Conservation (phyloP, 108 stramenopile genomes). For the Fistulifera pelliculosa region DNA sequence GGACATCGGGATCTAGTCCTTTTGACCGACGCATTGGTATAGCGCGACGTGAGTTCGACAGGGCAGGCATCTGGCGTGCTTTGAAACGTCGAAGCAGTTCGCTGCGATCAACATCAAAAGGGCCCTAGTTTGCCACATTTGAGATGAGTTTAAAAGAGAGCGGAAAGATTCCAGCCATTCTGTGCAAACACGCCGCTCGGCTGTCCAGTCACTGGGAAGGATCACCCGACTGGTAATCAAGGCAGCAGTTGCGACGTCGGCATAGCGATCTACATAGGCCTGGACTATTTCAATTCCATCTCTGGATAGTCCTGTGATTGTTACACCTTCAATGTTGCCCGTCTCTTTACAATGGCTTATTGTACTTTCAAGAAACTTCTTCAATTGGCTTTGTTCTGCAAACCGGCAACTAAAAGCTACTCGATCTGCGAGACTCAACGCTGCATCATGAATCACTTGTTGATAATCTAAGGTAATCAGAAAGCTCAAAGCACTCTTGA, state of each 20-base stretch:
- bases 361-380: constrained; percentile 41
- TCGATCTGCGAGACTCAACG: constrained; percentile 59
- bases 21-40: neutral
- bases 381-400: constrained; percentile 38
- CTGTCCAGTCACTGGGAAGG: constrained; percentile 50
- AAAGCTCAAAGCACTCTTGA: constrained; percentile 54
- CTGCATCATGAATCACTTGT: constrained; percentile 37
- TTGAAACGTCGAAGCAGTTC: constrained; percentile 52
- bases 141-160: constrained; percentile 54
- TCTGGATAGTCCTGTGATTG: constrained; percentile 66
- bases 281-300: constrained; percentile 66
- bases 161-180: constrained; percentile 83
- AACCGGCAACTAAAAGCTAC: constrained; percentile 73
- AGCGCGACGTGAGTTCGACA: neutral
- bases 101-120: constrained; percentile 73
- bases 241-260: constrained; percentile 76
- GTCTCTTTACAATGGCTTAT: constrained; percentile 39
- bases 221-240: constrained; percentile 61
- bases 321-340: constrained; percentile 69
- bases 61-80: constrained; percentile 6
- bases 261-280: constrained; percentile 59
- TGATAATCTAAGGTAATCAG: constrained; percentile 37
- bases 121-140: constrained; percentile 77
- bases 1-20: constrained; percentile 28
- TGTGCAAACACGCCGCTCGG: constrained; percentile 42